Evolutionary conservation across 169 alveolate genomes (phyloP).

Genomic region (Ichthyophthirius multifiliis): DNA sequence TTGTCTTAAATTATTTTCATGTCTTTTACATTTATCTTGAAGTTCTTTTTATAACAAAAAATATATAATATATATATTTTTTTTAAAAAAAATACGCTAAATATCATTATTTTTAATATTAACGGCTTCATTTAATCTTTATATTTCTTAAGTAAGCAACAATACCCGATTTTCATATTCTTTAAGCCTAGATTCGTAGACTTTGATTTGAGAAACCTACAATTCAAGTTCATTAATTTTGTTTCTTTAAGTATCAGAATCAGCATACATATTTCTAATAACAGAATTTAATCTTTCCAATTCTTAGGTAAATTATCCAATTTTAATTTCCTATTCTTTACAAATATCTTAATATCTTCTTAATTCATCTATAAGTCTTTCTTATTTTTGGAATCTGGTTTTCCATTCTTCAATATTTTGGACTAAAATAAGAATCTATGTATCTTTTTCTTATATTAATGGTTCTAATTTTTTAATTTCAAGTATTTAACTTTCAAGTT

Average conservation of each 20-base stretch:
- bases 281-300: background rate
- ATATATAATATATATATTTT: no score
- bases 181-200: background rate
- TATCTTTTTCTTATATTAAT: background rate
- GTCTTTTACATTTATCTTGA: no score
- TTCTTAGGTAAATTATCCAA: background rate
- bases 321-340: background rate
- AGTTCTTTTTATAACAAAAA: no score
- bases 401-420: slow-evolving; percentile 7
- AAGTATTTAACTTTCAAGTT: background rate
- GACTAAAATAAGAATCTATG: background rate
- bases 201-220: background rate
- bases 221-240: background rate
- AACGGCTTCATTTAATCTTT: slow-evolving; percentile 8
- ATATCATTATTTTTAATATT: background rate
- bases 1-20: background rate
- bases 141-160: background rate
- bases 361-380: background rate
- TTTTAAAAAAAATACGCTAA: no score
- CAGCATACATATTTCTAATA: background rate
- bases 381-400: background rate
- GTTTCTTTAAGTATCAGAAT: background rate
- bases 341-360: slow-evolving; percentile 1
- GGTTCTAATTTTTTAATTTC: slow-evolving; percentile 3
- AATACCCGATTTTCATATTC: slow-evolving; percentile 7